phyloP scores from a whole-genome alignment of 1,139 yeast genomes.

The Nakaseomyces kungkrabaensis region DNA sequence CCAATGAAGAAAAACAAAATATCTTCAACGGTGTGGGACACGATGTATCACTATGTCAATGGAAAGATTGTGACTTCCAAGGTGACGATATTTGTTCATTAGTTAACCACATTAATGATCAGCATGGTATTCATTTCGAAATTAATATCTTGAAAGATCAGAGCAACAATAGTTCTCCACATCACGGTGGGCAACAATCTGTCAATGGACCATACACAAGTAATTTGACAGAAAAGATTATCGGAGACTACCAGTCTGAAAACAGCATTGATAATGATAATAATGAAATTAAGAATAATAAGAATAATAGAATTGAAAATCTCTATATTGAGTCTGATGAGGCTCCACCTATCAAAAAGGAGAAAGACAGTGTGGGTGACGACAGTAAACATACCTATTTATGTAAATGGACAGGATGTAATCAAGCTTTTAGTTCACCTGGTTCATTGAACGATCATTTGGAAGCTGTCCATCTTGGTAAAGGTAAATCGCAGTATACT shows the following conservation, averaged over 20 bases:
- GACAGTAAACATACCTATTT: not conserved
- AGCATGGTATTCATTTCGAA: constrained; percentile 35
- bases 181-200: no score
- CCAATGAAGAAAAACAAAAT: constrained; percentile 4
- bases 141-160: constrained; percentile 13
- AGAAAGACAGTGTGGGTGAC: not conserved
- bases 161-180: constrained; percentile 4
- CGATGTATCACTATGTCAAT: constrained; percentile 41
- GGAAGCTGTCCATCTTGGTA: constrained; percentile 55
- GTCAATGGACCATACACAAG: no score
- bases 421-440: constrained; percentile 38
- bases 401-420: constrained; percentile 37
- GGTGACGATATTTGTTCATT: constrained; percentile 44
- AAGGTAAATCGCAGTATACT: constrained; percentile 57
- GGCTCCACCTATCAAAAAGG: no score
- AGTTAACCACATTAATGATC: constrained; percentile 49
- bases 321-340: not conserved
- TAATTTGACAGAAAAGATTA: no score
- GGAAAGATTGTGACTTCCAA: constrained; percentile 57
- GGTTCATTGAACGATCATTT: constrained; percentile 65
- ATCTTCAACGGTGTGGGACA: constrained; percentile 3
- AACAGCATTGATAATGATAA: no score
- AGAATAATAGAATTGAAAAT: not conserved
- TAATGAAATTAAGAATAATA: no score
- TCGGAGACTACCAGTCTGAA: no score